phyloP scores from a whole-genome alignment of 2,329 filamentous ascomycete species.

The Monilinia polystroma region DNA sequence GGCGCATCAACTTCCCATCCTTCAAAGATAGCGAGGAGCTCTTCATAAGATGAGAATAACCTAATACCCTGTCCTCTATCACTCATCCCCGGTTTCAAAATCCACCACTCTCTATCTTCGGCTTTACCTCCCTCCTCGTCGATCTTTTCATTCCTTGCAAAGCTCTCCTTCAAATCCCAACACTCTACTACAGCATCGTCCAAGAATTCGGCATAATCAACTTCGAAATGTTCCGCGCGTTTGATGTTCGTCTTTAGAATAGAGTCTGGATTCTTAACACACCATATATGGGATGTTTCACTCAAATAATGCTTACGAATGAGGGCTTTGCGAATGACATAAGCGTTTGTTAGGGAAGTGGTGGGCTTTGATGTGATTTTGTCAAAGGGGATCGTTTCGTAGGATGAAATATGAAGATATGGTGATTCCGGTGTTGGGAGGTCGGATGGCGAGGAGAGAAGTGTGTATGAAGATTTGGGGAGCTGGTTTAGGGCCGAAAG shows the following conservation, averaged over 20 bases:
- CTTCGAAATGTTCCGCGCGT: conserved; percentile 80
- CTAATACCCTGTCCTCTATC: conserved; percentile 92
- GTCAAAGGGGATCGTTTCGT: conserved; percentile 86
- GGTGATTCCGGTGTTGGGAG: conserved; percentile 30
- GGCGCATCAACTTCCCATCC: conserved; percentile 75
- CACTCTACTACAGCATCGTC: conserved; percentile 90
- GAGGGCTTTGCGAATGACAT: conserved; percentile 92
- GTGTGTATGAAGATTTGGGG: conserved; percentile 52
- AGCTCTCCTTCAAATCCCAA: conserved; percentile 79
- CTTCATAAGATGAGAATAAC: conserved; percentile 80
- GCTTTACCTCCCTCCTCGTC: conserved; percentile 53
- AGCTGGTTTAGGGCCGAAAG: conserved; percentile 67
- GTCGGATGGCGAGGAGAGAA: conserved; percentile 52
- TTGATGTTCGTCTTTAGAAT: conserved; percentile 70
- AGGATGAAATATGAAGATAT: conserved; percentile 74
- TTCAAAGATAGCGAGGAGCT: conserved; percentile 86
- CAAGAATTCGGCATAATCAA: conserved; percentile 95
- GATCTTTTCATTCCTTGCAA: conserved; percentile 63
- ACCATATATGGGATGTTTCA: conserved; percentile 79
- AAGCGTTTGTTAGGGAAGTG: conserved; percentile 76
- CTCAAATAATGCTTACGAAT: conserved; percentile 95
- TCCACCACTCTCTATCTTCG: conserved; percentile 80
- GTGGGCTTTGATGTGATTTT: conserved; percentile 61
- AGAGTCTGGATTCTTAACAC: conserved; percentile 75
- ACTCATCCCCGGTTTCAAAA: conserved; percentile 96